phyloP scores from a whole-genome alignment of 305 asterid species.

The Fraxinus greggii region DNA sequence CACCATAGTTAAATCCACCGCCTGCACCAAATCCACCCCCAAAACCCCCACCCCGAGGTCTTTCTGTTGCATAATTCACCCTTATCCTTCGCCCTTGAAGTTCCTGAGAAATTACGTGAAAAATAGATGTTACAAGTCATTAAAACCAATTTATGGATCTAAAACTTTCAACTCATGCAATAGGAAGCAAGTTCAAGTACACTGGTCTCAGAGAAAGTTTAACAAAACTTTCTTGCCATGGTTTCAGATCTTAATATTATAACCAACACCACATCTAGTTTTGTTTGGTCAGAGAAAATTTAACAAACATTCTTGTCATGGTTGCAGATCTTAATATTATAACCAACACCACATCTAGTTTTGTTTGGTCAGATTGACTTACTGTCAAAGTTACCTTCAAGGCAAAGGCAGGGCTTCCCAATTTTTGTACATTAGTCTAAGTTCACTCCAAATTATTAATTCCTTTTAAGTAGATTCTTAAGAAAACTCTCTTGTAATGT shows the following conservation, averaged over 20 bases:
- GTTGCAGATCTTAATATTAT: background rate
- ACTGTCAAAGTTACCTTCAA: background rate
- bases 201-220: background rate
- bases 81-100: conserved; percentile 74
- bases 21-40: conserved; percentile 42
- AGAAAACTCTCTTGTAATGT: background rate
- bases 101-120: conserved; percentile 44
- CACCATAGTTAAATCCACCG: conserved; percentile 34
- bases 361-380: background rate
- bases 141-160: background rate
- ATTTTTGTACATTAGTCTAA: background rate
- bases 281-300: background rate
- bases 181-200: background rate
- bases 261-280: background rate
- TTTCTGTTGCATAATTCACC: conserved; percentile 82
- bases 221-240: background rate
- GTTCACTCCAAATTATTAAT: background rate
- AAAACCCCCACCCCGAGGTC: conserved; percentile 49
- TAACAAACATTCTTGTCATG: background rate
- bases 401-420: background rate
- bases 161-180: background rate
- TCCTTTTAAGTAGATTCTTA: background rate
- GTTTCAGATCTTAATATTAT: background rate
- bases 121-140: background rate
- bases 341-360: background rate